Base-by-base conservation (phyloP, 2,329 filamentous ascomycete species). In the Alternaria sp. region DNA sequence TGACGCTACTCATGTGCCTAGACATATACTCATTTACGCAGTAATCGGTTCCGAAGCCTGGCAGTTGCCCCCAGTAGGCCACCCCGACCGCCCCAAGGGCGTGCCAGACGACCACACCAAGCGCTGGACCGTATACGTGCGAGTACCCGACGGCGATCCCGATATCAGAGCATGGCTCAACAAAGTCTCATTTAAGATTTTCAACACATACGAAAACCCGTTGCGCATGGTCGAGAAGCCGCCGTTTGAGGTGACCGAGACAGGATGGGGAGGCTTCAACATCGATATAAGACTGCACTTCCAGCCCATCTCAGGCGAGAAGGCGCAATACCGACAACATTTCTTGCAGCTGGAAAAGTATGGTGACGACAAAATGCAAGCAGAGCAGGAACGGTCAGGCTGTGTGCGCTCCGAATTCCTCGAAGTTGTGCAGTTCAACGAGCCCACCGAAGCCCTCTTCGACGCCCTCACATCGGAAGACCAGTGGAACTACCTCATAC, bases 241-340 rank as follows among this genome's bases (percentile, higher is more conserved):
- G 74, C 93, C 84, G 11, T 99, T 97, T 73, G 84, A 92, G 73
- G 91, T 98, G 62, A 87, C 88, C 64, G 95, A 98, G 80, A 98
- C 95, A 0, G 95, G 95, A 49, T 99, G 96, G 92, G 95, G 95
- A 73, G 95, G 97, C 81, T 99, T 99, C 82, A 93, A 95, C 78
- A 96, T 99, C 73, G 92, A 94, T 64, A 91, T 99, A 76, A 93
- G 97, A 75, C 86, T 99, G 44, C 96, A 96, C 82, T 99, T 97
- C 80, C 89, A 92, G 57, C 89, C 91, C 57, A 91, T 96, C 75
- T 91, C 89, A 38, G 89, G 88, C 71, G 95, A 99, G 83, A 99
- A 99, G 79, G 92, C 94, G 5, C 92, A 97, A 80, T 96, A 94
- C n/a, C 82, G 97, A 2, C 96, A 95, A 83, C 95, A 98, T 79